Evolutionary conservation across 805 yeast species (phyloP).

Genomic region (Blastobotrys parvus): DNA sequence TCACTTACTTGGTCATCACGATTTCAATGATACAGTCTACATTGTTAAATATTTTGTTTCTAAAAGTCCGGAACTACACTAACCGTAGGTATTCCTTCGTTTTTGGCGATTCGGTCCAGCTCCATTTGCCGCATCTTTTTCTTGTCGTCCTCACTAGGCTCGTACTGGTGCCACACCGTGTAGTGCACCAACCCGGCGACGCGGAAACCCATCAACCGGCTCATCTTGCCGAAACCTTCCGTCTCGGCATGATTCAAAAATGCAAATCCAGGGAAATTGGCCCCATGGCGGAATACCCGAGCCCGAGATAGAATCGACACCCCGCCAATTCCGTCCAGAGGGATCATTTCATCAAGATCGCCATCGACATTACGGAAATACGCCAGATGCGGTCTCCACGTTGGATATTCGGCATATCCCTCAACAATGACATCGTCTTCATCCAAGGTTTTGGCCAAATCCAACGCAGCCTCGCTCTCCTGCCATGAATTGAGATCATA

Average conservation of each 20-base stretch:
- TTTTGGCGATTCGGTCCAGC: conserved; percentile 19
- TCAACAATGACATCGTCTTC: conserved; percentile 96
- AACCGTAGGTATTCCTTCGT: neutral
- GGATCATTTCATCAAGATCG: conserved; percentile 83
- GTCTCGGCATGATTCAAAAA: conserved; percentile 95
- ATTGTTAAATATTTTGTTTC: neutral
- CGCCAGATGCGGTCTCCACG: conserved; percentile 96
- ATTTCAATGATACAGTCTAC: no score
- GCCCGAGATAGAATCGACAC: conserved; percentile 87
- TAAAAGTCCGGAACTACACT: neutral
- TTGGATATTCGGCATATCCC: conserved; percentile 96
- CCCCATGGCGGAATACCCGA: conserved; percentile 71
- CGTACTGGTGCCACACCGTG: conserved; percentile 94
- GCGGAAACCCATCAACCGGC: conserved; percentile 75
- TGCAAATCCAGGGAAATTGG: conserved; percentile 93
- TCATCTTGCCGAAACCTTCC: conserved; percentile 89
- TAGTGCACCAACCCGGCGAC: conserved; percentile 92
- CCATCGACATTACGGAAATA: conserved; percentile 87
- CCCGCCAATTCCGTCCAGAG: conserved; percentile 93
- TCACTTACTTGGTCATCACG: no score
- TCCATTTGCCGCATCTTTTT: conserved; percentile 41
- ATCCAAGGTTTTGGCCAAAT: conserved; percentile 42
- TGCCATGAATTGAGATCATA: conserved; percentile 96
- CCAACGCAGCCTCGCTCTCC: conserved; percentile 65
- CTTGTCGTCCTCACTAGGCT: conserved; percentile 88